These are phyloP conservation scores for Psilocybe azurescens DNA, from an alignment of 768 basidiomycete species.

Conservation along the genomic window DNA sequence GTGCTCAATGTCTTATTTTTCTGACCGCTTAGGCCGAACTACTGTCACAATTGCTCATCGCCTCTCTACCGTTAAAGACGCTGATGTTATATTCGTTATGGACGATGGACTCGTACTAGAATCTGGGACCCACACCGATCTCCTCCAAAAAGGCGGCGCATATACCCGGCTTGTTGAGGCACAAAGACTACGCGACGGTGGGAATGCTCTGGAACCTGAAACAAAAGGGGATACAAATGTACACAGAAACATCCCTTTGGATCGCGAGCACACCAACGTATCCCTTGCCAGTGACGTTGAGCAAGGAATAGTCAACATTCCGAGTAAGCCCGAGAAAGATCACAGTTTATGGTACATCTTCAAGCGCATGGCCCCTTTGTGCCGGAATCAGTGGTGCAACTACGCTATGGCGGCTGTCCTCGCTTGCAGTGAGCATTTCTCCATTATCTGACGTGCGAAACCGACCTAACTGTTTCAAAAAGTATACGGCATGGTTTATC, in stretches of 20 bases:
- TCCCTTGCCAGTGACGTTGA: conserved; percentile 70
- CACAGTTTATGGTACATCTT: conserved; percentile 61
- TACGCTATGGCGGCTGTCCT: conserved; percentile 62
- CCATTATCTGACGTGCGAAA: background rate
- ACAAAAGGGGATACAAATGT: background rate
- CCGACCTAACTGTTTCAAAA: too few species aligned
- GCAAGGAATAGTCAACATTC: conserved; percentile 28
- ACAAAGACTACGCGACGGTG: conserved; percentile 71
- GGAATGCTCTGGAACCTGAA: conserved; percentile 12
- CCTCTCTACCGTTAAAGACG: conserved; percentile 82
- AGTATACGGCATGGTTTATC: conserved; percentile 48
- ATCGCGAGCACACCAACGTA: conserved; percentile 57
- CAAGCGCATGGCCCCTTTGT: conserved; percentile 66
- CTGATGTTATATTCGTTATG: conserved; percentile 85
- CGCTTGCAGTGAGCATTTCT: conserved; percentile 8
- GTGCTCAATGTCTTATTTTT: too few species aligned
- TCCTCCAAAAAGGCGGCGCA: conserved; percentile 61
- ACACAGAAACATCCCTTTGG: conserved; percentile 63
- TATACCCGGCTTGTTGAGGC: conserved; percentile 78
- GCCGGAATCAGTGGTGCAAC: conserved; percentile 55
- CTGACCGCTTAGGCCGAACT: conserved; percentile 54
- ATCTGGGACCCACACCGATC: conserved; percentile 72
- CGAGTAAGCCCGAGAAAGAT: conserved; percentile 16
- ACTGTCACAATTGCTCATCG: conserved; percentile 82
- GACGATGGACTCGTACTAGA: conserved; percentile 84